phyloP scores from a whole-genome alignment of 116 monocot genomes.

The Trichopus zeylanicus region DNA sequence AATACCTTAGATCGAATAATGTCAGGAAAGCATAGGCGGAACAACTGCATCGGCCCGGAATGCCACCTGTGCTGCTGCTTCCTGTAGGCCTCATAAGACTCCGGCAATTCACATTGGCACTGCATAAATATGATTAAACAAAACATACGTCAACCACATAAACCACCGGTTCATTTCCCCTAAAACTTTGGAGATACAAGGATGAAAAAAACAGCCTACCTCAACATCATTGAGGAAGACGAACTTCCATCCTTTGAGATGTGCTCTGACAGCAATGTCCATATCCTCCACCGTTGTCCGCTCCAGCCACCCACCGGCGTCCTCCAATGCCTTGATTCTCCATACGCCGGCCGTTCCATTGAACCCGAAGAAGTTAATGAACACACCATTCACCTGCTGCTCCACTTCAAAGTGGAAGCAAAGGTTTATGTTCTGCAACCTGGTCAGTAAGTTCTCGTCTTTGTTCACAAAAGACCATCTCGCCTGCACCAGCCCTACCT shows the following conservation, averaged over 20 bases:
- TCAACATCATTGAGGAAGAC: slow-evolving; percentile 89
- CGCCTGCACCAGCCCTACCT: slow-evolving; percentile 80
- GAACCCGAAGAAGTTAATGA: slow-evolving; percentile 91
- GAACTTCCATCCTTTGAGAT: slow-evolving; percentile 92
- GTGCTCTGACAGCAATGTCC: slow-evolving; percentile 80
- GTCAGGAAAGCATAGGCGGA: slow-evolving; percentile 67
- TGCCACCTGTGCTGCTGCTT: slow-evolving; percentile 97
- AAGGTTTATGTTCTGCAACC: slow-evolving; percentile 90
- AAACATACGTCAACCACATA: neutral
- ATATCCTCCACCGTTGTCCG: slow-evolving; percentile 86
- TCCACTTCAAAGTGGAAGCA: slow-evolving; percentile 99
- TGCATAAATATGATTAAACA: slow-evolving; percentile 13
- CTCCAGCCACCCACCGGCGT: slow-evolving; percentile 90
- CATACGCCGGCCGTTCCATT: slow-evolving; percentile 97
- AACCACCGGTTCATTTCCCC: no score
- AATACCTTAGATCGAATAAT: slow-evolving; percentile 77
- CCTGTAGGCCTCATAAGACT: slow-evolving; percentile 86
- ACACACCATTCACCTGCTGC: slow-evolving; percentile 89
- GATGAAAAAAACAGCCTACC: slow-evolving; percentile 25
- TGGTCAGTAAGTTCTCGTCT: slow-evolving; percentile 85
- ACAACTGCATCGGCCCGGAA: slow-evolving; percentile 94
- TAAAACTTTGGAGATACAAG: no score
- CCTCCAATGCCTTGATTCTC: slow-evolving; percentile 94
- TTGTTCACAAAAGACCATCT: slow-evolving; percentile 97
- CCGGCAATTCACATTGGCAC: slow-evolving; percentile 85